Percentiles rank a stretch among this genome's conserved stretches.
Conservation (phyloP, 2,329 filamentous ascomycete species). For the Didymella exigua region DNA sequence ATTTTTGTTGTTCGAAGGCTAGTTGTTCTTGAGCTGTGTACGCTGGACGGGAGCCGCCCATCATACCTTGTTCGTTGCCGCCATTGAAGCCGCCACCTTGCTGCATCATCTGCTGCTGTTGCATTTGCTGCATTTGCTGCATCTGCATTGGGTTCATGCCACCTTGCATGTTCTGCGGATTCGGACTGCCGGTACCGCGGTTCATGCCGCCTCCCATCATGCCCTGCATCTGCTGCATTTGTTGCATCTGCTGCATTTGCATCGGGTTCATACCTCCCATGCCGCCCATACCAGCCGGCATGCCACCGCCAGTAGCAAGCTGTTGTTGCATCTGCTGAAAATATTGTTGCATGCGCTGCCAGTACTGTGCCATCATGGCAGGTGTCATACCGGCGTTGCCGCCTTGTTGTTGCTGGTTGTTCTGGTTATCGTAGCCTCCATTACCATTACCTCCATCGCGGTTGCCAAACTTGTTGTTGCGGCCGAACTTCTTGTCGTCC, state of each 20-base stretch:
- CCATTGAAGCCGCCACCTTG: constrained; percentile 52
- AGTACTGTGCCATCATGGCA: constrained; percentile 97
- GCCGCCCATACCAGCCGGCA: constrained; percentile 50
- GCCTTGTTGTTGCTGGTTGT: constrained; percentile 51
- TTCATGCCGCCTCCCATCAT: constrained; percentile 42
- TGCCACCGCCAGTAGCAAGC: constrained; percentile 63
- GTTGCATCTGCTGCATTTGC: constrained; percentile 46
- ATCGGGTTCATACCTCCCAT: constrained; percentile 67
- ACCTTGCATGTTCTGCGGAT: constrained; percentile 45
- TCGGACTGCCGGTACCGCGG: constrained; percentile 39
- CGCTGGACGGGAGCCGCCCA: constrained; percentile 53
- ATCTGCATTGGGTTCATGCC: constrained; percentile 73
- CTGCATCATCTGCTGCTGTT: constrained; percentile 54
- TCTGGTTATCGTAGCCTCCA: constrained; percentile 53
- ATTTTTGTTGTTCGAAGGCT: constrained; percentile 78
- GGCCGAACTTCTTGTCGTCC: constrained; percentile 59
- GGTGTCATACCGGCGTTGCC: constrained; percentile 75
- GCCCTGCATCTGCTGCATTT: constrained; percentile 47
- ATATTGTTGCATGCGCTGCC: constrained; percentile 98
- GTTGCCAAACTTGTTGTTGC: constrained; percentile 46
- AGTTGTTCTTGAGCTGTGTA: constrained; percentile 76
- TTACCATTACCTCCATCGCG: constrained; percentile 41
- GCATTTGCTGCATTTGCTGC: constrained; percentile 72
- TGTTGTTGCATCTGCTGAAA: constrained; percentile 94
- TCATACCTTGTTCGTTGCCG: constrained; percentile 53